Evolutionary conservation across 352 stramenopile genomes (phyloP).

Genomic region (Lagenidium sp.): DNA sequence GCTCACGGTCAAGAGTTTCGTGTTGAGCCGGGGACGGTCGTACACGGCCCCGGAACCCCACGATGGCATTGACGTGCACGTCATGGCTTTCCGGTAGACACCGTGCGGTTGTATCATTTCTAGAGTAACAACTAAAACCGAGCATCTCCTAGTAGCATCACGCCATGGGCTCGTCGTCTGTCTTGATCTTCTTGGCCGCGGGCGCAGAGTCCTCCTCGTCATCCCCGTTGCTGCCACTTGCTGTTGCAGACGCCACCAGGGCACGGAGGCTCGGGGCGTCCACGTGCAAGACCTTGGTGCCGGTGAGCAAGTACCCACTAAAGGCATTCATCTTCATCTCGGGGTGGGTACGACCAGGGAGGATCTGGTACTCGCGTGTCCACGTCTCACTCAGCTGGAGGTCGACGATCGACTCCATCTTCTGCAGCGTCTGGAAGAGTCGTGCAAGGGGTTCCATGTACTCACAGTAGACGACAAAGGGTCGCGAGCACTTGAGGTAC

Average conservation of each 20-base stretch:
- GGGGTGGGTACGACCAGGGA: conserved; percentile 91
- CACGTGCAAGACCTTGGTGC: conserved; percentile 77
- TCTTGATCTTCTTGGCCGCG: background rate
- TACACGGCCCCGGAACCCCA: too few species aligned
- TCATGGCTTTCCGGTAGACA: too few species aligned
- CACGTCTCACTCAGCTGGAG: conserved; percentile 93
- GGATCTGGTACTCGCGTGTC: conserved; percentile 93
- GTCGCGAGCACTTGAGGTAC: conserved; percentile 86
- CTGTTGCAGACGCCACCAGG: conserved; percentile 2
- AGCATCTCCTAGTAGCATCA: too few species aligned
- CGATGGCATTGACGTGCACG: too few species aligned
- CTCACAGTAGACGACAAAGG: conserved; percentile 95
- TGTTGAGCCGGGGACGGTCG: too few species aligned
- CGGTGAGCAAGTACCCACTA: conserved; percentile 92
- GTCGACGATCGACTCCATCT: conserved; percentile 88
- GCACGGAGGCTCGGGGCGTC: conserved; percentile 11
- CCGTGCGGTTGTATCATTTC: too few species aligned
- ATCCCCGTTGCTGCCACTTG: background rate
- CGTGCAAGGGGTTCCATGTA: conserved; percentile 89
- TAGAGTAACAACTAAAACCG: too few species aligned
- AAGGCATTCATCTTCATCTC: conserved; percentile 96
- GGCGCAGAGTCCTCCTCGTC: conserved; percentile 1
- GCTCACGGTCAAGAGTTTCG: too few species aligned
- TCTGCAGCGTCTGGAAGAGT: conserved; percentile 85
- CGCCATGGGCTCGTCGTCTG: background rate